Base-by-base conservation (phyloP, 805 yeast species). In the Yarrowia bubula region DNA sequence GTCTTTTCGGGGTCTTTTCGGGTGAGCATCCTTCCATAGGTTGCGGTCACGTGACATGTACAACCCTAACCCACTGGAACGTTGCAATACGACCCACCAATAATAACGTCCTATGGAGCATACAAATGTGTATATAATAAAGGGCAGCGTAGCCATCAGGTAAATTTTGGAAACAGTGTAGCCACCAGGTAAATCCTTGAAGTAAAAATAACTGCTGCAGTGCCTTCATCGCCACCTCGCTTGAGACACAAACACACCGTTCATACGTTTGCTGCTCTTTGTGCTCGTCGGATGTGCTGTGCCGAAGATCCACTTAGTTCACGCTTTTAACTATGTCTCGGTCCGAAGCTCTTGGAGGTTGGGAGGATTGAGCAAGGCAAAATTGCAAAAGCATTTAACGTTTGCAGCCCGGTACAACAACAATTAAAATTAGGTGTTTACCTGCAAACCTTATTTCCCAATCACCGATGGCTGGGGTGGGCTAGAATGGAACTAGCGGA, bases 401-500 rank as follows among this genome's bases (percentile, higher is more conserved):
- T 48, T 48, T 48, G n/a, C 41, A 35, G 41, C 32, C 55, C 6
- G 41, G 53, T 47, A 33, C 55, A 48, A 17, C 39, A 33, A 33
- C 6, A 35, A 35, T 17, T 32, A 32, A 35, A 11, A 47, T 47
- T 47, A 33, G 39, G 53, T 47, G 18, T 47, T 32, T 11, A 47
- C 53, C 10, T 47, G 32, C 5, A 33, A 48, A 32, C 39, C 41
- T 33, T 17, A 35, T 31, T 2, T 17, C n/a, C 2, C 55, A 33
- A 48, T 48, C 55, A 35, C 41, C 55, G 55, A 48, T 33, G 41
- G 41, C 10, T 35, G 14, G 53, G 55, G 55, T 48, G 55, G 55
- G 55, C 55, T 48, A 48, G 41, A 48, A 48, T 35, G 55, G 35
- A 41, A 48, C 55, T 48, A 48, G 55, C 55, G 41, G 41, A 48